Conservation (phyloP, 768 basidiomycete genomes). For the Macrolepiota dolichaula region DNA sequence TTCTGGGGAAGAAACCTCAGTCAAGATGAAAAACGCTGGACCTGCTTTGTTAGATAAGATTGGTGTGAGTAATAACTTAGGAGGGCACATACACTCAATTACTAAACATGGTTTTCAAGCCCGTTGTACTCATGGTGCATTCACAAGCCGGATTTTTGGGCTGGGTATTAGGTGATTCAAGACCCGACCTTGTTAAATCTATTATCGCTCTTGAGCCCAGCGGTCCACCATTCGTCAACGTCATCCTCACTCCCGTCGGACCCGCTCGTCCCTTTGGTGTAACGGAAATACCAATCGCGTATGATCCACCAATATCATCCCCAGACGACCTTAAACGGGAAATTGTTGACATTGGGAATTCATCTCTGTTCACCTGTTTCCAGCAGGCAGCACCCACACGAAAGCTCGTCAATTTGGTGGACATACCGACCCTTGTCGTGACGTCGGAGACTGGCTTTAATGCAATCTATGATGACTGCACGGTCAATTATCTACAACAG, state of each 20-base stretch:
- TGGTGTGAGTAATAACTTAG: constrained; percentile 36
- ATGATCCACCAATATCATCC: constrained; percentile 37
- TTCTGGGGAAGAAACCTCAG: constrained; percentile 31
- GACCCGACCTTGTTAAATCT: constrained; percentile 38
- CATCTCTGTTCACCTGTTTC: too few species aligned
- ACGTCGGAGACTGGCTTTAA: constrained; percentile 51
- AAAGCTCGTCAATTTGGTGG: constrained; percentile 35
- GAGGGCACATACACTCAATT: not conserved
- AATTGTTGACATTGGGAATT: too few species aligned
- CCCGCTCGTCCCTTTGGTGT: constrained; percentile 46
- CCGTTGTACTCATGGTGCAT: constrained; percentile 46
- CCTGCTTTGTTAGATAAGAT: constrained; percentile 41
- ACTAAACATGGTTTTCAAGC: constrained; percentile 25
- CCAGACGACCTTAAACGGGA: too few species aligned
- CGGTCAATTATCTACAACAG: constrained; percentile 44
- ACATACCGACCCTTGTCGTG: constrained; percentile 43
- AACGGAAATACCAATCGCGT: constrained; percentile 43
- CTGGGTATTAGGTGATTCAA: too few species aligned
- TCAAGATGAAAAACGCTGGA: constrained; percentile 38
- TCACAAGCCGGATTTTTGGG: constrained; percentile 48
- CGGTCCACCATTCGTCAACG: too few species aligned
- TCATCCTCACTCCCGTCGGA: too few species aligned
- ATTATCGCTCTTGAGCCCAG: constrained; percentile 52
- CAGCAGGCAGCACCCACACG: constrained; percentile 50
- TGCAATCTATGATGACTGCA: constrained; percentile 43